Conservation (phyloP, 257 asterid genomes). For the Galeopsis tetrahit region DNA sequence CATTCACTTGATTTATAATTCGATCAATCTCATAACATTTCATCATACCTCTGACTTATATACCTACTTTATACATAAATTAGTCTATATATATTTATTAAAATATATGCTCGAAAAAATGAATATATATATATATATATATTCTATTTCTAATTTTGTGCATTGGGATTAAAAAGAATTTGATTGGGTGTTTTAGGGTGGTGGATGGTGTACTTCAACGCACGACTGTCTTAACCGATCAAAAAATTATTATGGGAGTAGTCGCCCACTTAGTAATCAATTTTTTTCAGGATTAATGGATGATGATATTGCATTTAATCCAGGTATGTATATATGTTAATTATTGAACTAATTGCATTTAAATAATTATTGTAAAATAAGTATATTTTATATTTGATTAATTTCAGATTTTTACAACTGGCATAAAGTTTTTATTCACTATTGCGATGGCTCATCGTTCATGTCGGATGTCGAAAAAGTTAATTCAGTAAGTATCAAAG, state of each 20-base stretch:
- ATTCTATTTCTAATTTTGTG: too few species aligned
- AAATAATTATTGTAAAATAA: too few species aligned
- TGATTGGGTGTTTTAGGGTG: conserved; percentile 34
- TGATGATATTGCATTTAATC: conserved; percentile 26
- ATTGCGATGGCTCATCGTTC: conserved; percentile 47
- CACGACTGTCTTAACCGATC: not conserved
- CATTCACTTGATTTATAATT: too few species aligned
- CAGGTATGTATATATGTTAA: conserved; percentile 30
- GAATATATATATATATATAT: too few species aligned
- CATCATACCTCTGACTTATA: too few species aligned
- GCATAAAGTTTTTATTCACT: conserved; percentile 40
- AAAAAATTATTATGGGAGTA: not conserved
- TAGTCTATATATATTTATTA: too few species aligned
- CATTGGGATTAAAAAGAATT: not conserved
- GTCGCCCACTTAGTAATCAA: not conserved
- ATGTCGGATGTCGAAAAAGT: conserved; percentile 37
- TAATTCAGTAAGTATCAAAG: conserved; percentile 38
- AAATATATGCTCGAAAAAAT: too few species aligned
- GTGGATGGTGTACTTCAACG: conserved; percentile 39
- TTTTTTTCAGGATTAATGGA: conserved; percentile 22
- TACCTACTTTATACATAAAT: too few species aligned
- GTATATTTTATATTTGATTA: not conserved
- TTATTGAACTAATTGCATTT: too few species aligned
- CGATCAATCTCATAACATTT: too few species aligned
- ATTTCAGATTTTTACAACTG: conserved; percentile 44